These are phyloP conservation scores for Cytospora schulzeri DNA, from an alignment of 2,329 filamentous ascomycete genomes.

Conservation along the genomic window DNA sequence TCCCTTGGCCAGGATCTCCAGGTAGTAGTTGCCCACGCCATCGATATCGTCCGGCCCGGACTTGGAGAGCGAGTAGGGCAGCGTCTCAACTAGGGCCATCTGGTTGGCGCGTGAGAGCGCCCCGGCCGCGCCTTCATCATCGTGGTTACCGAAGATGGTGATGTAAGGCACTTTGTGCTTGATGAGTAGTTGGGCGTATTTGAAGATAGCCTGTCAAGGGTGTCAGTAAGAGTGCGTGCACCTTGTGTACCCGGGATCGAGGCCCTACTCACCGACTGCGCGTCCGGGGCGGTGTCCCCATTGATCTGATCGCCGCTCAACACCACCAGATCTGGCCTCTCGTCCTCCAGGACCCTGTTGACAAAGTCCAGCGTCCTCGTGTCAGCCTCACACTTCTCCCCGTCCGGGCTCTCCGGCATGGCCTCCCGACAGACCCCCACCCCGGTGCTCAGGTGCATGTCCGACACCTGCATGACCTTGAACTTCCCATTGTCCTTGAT, in stretches of 20 bases:
- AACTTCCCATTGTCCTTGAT: constrained; percentile 90
- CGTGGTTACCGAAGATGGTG: constrained; percentile 95
- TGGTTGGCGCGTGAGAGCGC: constrained; percentile 70
- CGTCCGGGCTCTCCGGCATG: constrained; percentile 72
- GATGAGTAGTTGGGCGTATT: constrained; percentile 82
- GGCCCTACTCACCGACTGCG: constrained; percentile 67
- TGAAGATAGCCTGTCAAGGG: constrained; percentile 74
- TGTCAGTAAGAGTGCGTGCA: constrained; percentile 5
- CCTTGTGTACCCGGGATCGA: background rate
- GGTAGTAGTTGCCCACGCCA: constrained; percentile 91
- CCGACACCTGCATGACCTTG: constrained; percentile 96
- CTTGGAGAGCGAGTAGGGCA: constrained; percentile 87
- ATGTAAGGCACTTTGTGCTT: constrained; percentile 88
- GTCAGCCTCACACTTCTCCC: constrained; percentile 86
- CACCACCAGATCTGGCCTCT: constrained; percentile 90
- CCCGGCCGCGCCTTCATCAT: constrained; percentile 70
- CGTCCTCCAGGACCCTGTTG: constrained; percentile 79
- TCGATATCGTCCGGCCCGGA: constrained; percentile 82
- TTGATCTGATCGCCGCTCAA: constrained; percentile 95
- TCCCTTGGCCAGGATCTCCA: constrained; percentile 84
- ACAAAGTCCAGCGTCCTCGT: constrained; percentile 90
- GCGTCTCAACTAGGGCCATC: constrained; percentile 82
- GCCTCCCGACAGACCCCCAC: constrained; percentile 83
- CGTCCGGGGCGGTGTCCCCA: constrained; percentile 87
- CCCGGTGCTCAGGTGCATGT: constrained; percentile 90